These are phyloP conservation scores for Tricholoma hemisulphureum DNA, from an alignment of 768 basidiomycete species.

Conservation along the genomic window DNA sequence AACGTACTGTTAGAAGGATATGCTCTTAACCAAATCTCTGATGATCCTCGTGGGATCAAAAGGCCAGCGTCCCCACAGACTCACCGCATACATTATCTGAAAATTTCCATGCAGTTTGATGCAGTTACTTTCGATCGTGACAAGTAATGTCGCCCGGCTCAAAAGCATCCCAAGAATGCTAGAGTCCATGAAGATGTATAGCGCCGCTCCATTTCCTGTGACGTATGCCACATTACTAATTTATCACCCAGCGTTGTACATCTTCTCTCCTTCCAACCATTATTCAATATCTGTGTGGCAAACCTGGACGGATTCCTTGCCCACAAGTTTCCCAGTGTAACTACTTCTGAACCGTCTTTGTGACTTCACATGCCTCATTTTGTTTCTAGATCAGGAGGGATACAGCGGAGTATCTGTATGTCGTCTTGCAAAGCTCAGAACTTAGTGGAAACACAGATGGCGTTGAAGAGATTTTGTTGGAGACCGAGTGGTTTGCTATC, in stretches of 20 bases:
- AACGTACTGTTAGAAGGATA: slow-evolving; percentile 72
- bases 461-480: slow-evolving; percentile 67
- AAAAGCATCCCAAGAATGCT: slow-evolving; percentile 84
- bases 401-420: slow-evolving; percentile 81
- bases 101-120: slow-evolving; percentile 43
- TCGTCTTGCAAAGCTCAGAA: slow-evolving; percentile 70
- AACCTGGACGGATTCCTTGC: slow-evolving; percentile 61
- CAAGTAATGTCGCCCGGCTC: slow-evolving; percentile 61
- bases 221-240: not conserved
- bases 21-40: slow-evolving; percentile 48
- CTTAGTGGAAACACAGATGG: slow-evolving; percentile 62
- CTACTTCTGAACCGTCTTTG: slow-evolving; percentile 19
- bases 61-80: slow-evolving; percentile 43
- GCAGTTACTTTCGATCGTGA: slow-evolving; percentile 52
- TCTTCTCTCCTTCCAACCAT: slow-evolving; percentile 50
- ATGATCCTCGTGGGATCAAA: slow-evolving; percentile 44
- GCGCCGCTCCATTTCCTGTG: not conserved
- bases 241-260: slow-evolving; percentile 54
- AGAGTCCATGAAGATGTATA: slow-evolving; percentile 83
- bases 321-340: slow-evolving; percentile 80
- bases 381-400: slow-evolving; percentile 65
- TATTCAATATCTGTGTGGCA: slow-evolving; percentile 44
- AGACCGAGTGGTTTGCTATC: slow-evolving; percentile 76
- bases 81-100: not conserved
- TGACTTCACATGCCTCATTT: slow-evolving; percentile 2